Base-by-base conservation (phyloP, 352 stramenopile genomes). In the Blastocystis sp. region DNA sequence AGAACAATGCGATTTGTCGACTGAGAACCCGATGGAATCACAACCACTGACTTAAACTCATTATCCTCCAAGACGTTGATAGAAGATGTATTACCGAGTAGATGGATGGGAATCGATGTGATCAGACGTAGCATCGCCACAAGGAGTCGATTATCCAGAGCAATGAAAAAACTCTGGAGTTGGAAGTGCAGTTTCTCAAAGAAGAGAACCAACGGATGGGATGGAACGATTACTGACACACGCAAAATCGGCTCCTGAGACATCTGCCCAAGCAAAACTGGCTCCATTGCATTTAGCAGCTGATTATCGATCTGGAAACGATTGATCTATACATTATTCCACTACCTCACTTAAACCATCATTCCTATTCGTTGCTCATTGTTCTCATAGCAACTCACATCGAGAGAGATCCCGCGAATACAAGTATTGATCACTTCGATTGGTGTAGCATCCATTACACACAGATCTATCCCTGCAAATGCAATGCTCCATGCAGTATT, bases 271-370 rank as follows among this genome's bases (percentile, higher is more conserved):
- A 77, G 3, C n/a, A 88, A 45, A 20, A 88, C 77, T 6, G 77
- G 77, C n/a, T 76, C 68, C 39, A 55, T 41, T 9, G 41, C 45
- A 43, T 69, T 64, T 34, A 88, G 26, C 11, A 88, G 23, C 62
- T 79, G 66, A 29, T 88, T 88, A 23, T 88, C 77, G 34, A 88
- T 61, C 26, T 88, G 77, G 13, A 88, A 55, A 15, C 6, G 41
- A n/a, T 8, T 45, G 39, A 84, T 11, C 9, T 26, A 43, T 8
- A 68, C 9, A 7, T 84, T 55, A 9, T 43, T 43, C 20, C 43
- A 47, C 18, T 84, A 20, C 11, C 26, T 45, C 11, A 37, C 50
- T 59, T 0, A 55, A 15, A 18, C 6, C 39, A 56, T 77, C 20
- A 45, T 77, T 26, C 20, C 50, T 13, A 59, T 59, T 59, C 50